phyloP scores from a whole-genome alignment of 2,329 filamentous ascomycete genomes.

The Curvularia lunata region DNA sequence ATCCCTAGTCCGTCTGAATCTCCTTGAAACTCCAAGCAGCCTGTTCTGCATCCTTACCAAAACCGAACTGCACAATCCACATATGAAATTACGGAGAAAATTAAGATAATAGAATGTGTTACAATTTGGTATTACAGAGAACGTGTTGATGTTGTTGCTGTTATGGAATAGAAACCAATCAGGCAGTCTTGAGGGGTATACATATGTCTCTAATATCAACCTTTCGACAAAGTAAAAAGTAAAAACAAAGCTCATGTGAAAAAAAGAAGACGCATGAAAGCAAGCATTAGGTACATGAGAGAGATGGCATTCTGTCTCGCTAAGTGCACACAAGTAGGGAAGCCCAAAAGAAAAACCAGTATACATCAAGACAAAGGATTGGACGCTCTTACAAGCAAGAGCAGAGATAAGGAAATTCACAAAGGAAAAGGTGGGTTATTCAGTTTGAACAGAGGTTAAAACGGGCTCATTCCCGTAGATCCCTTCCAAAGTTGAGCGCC shows the following conservation, averaged over 20 bases:
- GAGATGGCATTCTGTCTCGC: neutral
- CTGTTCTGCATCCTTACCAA: neutral
- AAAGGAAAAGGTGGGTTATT: slow-evolving; percentile 12
- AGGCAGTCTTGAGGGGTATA: slow-evolving; percentile 6
- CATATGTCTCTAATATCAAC: slow-evolving; percentile 5
- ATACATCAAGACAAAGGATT: slow-evolving; percentile 1
- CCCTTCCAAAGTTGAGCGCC: slow-evolving; percentile 42
- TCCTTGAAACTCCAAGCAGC: neutral
- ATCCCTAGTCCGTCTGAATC: neutral
- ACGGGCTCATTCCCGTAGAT: slow-evolving; percentile 25
- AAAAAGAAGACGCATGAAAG: neutral
- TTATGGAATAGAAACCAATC: neutral
- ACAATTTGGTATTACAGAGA: slow-evolving; percentile 1
- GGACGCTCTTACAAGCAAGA: slow-evolving; percentile 7
- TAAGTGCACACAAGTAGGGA: neutral
- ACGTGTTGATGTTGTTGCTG: neutral
- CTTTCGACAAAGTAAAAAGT: slow-evolving; percentile 1
- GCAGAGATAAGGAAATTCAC: slow-evolving; percentile 4
- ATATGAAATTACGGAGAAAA: neutral
- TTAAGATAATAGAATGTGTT: neutral
- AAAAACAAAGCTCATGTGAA: neutral
- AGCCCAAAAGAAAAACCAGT: slow-evolving; percentile 1
- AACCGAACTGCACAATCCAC: neutral
- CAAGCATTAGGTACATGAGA: slow-evolving; percentile 9
- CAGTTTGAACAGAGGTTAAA: neutral